Base-by-base conservation (phyloP, 2,329 filamentous ascomycete species). In the Geosmithia putterillii region DNA sequence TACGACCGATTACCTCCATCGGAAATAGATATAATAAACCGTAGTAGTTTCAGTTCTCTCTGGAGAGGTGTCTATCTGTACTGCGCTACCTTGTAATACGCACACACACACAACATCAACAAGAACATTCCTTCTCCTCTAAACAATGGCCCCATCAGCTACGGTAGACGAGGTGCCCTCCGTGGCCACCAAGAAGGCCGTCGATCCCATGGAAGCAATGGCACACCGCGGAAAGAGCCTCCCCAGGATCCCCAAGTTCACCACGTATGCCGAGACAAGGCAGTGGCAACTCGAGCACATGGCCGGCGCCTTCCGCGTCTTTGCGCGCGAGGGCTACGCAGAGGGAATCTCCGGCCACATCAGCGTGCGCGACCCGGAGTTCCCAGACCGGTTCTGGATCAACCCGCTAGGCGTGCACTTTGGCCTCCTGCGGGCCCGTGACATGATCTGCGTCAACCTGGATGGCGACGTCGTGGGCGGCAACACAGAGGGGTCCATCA, bases 291-390 rank as follows among this genome's bases (percentile, higher is more conserved):
- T 62, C 2, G 53, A 69, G 14, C 60, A 69, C 40, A 61, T 71
- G 53, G 68, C 63, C 0, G 57, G 61, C 4, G 67, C 69, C 0
- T 72, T 72, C 45, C 62, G 69, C 20, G 62, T 70, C 9, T 71
- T 70, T 54, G 61, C 64, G 1, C 63, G 66, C 32, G 50, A 64
- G 39, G 67, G 69, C 8, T 71, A 61, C 57, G 74, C 71, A 0
- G 79, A 83, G 54, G 79, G 79, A 38, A 79, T 79, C 57, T 65
- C 66, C 14, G 79, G 79, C 1, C 79, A 83, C 53, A 83, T 83
- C 44, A 69, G 62, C 4, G 73, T 83, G 1, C 67, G 79, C 8
- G 79, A 83, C 51, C 76, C 79, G 0, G 73, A 79, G 49, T 61
- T 73, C 48, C 62, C 65, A 0, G 59, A 74, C 47, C 69, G 67